Base-by-base conservation (phyloP, 2,329 filamentous ascomycete species). In the Diaporthe caulivora region DNA sequence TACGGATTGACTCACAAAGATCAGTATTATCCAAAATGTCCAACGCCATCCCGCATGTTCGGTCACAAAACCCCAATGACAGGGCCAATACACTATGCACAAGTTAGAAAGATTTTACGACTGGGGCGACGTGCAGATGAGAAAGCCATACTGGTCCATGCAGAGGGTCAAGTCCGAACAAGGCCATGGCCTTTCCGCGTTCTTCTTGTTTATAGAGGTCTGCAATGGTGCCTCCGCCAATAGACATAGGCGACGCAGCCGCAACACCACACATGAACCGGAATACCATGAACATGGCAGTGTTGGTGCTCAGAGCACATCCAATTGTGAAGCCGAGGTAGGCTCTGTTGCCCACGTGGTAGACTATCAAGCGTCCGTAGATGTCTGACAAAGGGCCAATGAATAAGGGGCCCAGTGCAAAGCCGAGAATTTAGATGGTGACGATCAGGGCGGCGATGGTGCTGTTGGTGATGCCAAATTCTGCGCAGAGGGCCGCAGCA, bases 161-260 rank as follows among this genome's bases (percentile, higher is more conserved):
- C 18, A 72, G 53, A 9, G 69, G 72, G 6, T 67, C 55, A 6
- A 55, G n/a, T 9, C 72, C 31, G 49, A 72, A 72, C 31, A 72
- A 18, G 0, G 72, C 47, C 53, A 53, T 64, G 9, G 72, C 72
- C 8, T 21, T 51, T 17, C 60, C 60, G 13, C 72, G 34, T 47
- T 72, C 60, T 18, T 72, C 58, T 7, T 29, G 24, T 10, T 11
- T 29, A 2, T 44, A 26, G 17, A 74, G 42, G n/a, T 74, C 72
- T 5, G 72, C 72, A 11, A 74, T 72, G 42, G 69, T 72, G 11
- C 72, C 72, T 8, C 72, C 72, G 18, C 72, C 72, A 44, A 55
- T 31, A 51, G 67, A 21, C 67, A 73, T 70, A 1, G 34, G 40
- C 5, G 55, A n/a, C 1, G 55, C 47, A 29, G 44, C 72, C 1